A percentile compares a stretch with the other conserved stretches of the same genome.
Evolutionary conservation across 345 rosid genomes (phyloP).

Genomic region (Erodium maritimum): DNA sequence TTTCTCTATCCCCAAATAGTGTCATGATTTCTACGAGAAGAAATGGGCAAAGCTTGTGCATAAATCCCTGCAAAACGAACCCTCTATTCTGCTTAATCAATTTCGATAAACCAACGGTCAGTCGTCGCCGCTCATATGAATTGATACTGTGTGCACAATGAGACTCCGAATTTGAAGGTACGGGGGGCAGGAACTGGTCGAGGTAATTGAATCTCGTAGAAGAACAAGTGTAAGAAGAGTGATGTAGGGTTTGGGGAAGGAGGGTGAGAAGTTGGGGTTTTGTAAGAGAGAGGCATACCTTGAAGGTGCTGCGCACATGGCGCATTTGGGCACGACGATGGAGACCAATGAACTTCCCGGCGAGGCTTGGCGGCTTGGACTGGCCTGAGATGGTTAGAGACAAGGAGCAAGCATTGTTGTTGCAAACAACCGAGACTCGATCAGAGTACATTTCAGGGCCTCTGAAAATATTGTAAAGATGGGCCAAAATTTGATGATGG

Average conservation of each 20-base stretch:
- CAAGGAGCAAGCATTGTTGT: no score
- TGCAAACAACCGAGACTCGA: no score
- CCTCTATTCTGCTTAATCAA: constrained; percentile 30
- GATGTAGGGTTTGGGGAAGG: constrained; percentile 3
- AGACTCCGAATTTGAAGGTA: constrained; percentile 1
- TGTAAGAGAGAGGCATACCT: constrained; percentile 13
- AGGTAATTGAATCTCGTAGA: constrained; percentile 14
- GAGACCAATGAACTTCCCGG: background rate
- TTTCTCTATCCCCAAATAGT: constrained; percentile 27
- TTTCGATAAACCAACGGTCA: constrained; percentile 35
- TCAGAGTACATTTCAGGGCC: no score
- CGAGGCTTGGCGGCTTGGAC: background rate
- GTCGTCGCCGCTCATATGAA: constrained; percentile 41
- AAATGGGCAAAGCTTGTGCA: constrained; percentile 30
- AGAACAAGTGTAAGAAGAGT: background rate
- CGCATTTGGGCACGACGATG: constrained; percentile 18
- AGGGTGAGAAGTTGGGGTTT: background rate
- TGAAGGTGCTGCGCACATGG: constrained; percentile 14
- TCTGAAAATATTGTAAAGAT: no score
- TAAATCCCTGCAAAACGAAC: constrained; percentile 19
- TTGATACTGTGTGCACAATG: constrained; percentile 22
- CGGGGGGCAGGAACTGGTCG: constrained; percentile 32
- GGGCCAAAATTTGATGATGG: no score
- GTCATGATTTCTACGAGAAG: constrained; percentile 34
- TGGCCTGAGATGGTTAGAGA: no score